Base-by-base conservation (phyloP, 2,329 filamentous ascomycete species). In the Penicillium capsulatum region DNA sequence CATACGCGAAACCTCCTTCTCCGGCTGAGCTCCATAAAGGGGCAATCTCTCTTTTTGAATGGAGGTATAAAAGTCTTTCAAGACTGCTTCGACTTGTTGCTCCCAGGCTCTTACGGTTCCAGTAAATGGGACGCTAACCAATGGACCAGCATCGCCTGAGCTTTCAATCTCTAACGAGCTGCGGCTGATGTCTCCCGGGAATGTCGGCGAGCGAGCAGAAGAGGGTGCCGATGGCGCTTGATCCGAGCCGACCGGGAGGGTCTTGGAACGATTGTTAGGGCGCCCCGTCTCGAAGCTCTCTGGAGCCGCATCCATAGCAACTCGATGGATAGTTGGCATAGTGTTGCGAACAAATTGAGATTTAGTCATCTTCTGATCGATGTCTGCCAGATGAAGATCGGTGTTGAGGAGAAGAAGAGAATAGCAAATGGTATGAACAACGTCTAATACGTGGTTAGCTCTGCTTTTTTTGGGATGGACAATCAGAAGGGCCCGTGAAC, bases 341-440 rank as follows among this genome's bases (percentile, higher is more conserved):
- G 92, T 96, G 60, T 98, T 98, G 66, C 94, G 94, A 60, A 98
- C 79, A 58, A 97, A 98, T 58, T 97, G 91, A 48, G 77, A 83
- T 40, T 86, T 81, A 1, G 91, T 97, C 92, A 98, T 98, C 70
- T 94, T 94, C 55, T 86, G 81, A 46, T 94, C 89, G 53, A 97
- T 95, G 59, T 97, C 90, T 42, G 91, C 92, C 58, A 97, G 67
- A 58, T 98, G 91, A 40, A 98, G 73, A 69, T 98, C 92, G 22
- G 92, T 98, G 58, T 98, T 98, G 48, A 98, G 76, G 8, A 98
- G 75, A 59, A 98, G 83, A 49, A 98, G 81, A 1, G 92, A 96
- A 65, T 97, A 98, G 67, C 88, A 94, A 48, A 97, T 94, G 16
- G 90, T 96, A 63, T 98, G 91, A 13, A 98, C 90, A 33, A 97